Percentiles rank a stretch among this genome's conserved stretches.
These are phyloP conservation scores for Papiliotrema laurentii DNA, from an alignment of 1,284 basidiomycete genomes.

Conservation along the genomic window DNA sequence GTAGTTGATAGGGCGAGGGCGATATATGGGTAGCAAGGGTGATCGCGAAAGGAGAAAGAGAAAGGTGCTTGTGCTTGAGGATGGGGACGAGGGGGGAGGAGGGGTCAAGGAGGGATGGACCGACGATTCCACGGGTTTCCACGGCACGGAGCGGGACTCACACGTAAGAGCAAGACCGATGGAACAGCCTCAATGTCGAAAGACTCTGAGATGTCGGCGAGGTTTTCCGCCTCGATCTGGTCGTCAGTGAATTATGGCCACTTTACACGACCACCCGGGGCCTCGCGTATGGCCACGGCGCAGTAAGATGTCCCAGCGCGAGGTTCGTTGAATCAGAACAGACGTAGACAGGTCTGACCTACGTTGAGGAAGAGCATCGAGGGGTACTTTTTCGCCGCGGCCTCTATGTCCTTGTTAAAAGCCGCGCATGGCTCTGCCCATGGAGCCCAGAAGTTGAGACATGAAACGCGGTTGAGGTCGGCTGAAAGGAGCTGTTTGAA, in stretches of 20 bases:
- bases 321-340: no score
- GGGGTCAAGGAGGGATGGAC: no score
- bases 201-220: constrained; percentile 84
- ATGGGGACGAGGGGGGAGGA: background rate
- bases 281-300: no score
- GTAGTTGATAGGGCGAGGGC: no score
- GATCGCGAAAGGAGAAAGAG: background rate
- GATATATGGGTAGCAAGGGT: no score
- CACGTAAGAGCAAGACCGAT: constrained; percentile 74
- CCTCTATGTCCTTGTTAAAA: constrained; percentile 72
- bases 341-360: constrained; percentile 34
- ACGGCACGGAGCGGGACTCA: no score
- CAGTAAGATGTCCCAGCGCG: no score
- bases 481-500: constrained; percentile 69
- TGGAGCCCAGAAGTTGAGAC: constrained; percentile 88
- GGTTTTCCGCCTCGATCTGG: constrained; percentile 85
- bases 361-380: constrained; percentile 70
- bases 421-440: constrained; percentile 86
- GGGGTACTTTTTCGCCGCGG: constrained; percentile 68
- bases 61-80: background rate
- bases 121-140: no score
- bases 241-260: background rate
- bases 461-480: constrained; percentile 72
- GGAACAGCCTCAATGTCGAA: constrained; percentile 93
- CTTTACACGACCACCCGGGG: no score